Evolutionary conservation across 108 stramenopile genomes (phyloP), one percentile per base, ranked within the genome.

Genomic region (Fragilaria radians): DNA sequence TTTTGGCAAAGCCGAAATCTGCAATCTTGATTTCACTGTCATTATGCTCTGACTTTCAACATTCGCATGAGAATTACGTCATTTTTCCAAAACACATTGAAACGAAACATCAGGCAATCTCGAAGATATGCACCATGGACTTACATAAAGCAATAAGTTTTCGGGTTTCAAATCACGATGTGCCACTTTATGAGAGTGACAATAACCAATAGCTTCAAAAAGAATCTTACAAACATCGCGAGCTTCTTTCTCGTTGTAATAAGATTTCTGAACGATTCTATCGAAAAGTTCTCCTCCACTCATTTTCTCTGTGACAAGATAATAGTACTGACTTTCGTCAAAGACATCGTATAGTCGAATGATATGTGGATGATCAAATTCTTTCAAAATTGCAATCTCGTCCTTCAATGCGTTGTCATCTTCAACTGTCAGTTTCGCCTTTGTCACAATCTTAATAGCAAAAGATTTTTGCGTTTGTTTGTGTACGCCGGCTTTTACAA

Each of bases 1-100:
- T 79, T 67, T 98, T 96, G 48, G 96, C 96, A 56, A 99, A 96
- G 19, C 99, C 99, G 67, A 99, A 99, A 68, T 99, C 99, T 19
- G 97, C 97, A 63, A 99, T 85, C 72, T 99, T 99, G 67, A 99
- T 91, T 1, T 72, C 65, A 22, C 90, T 82, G 59, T 97, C 95
- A 56, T 90, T 83, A 32, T 76, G 65, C 46, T 70, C 73, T 47
- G 77, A 80, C 64, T 75, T 68, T 2, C 29, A 57, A 5, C 3
- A 3, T 4, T 34, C 14, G 5, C 19, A 52, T 23, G 27, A 3
- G 52, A 52, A 3, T 25, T 27, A 52, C 22, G 27, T 27, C 18
- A 52, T 18, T 1, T 2, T 52, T n/a, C n/a, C n/a, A 23, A 52
- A 27, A 7, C 14, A 22, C 14, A 22, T 19, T 50, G 14, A n/a